Evolutionary conservation across 129 eudicot genomes (phyloP), one percentile per base, ranked within the genome.

Genomic region (Kitagawia praeruptora): DNA sequence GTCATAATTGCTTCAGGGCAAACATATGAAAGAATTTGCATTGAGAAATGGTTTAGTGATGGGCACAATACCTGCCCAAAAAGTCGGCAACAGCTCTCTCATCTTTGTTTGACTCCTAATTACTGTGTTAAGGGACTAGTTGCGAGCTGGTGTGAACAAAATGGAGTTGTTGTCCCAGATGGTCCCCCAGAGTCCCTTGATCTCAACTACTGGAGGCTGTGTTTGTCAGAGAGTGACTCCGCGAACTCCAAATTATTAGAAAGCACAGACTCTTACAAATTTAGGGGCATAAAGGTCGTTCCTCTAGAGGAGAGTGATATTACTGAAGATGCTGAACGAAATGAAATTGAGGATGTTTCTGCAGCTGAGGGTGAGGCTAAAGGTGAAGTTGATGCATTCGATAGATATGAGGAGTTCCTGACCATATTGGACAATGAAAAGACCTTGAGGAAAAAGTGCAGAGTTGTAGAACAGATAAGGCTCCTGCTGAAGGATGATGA

Each of bases 21-120:
- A 83, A 92, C 99, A 28, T 92, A 96, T 47, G 99, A 96, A 86
- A 84, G 93, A 76, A 79, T 92, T 81, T 96, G 99, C 83, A 96
- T 96, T 5, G 99, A 96, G 84, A 96, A 96, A 83, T 96, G 99
- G 99, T 96, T 96, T 78, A 81, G 87, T 75, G 99, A 96, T 13
- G 99, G 98, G 84, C 98, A 96, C 84, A 88, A 88, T 82, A 96
- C 99, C n/a, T 92, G 99, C 83, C 99, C 99, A 8, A 96, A 96
- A 70, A 87, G 89, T 82, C 99, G 91, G 81, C 97, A 90, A 84
- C 97, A 96, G 79, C 89, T 96, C 77, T 72, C 89, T 77, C 97
- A 91, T 87, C 91, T 90, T 12, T 87, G 89, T 67, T 84, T 96
- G 89, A 96, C 99, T 80, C 96, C 99, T 69, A 96, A 96, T 83